These are phyloP conservation scores for Mycena indigotica DNA, from an alignment of 768 basidiomycete species.

Conservation along the genomic window DNA sequence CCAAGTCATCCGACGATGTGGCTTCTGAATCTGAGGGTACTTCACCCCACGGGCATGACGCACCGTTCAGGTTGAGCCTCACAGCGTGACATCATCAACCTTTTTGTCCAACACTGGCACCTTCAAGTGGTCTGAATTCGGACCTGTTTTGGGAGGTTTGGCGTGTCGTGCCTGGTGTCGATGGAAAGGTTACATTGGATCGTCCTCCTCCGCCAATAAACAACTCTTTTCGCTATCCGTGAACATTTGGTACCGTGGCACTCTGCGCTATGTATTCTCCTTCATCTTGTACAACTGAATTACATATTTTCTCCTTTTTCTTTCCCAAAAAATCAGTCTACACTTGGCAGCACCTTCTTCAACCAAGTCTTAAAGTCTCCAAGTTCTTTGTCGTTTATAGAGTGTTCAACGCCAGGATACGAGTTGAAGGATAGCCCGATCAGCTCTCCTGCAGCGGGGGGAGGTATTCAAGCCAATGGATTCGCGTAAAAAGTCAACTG, in stretches of 20 bases:
- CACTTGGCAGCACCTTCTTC: slow-evolving; percentile 51
- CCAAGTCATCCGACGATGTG: too few relatives aligned
- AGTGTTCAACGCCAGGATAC: slow-evolving; percentile 72
- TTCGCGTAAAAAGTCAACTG: slow-evolving; percentile 53
- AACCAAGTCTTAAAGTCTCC: slow-evolving; percentile 74
- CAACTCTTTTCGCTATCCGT: background rate
- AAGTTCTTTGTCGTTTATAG: slow-evolving; percentile 64
- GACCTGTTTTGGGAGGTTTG: background rate
- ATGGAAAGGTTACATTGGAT: background rate
- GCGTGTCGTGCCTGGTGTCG: background rate
- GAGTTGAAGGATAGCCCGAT: slow-evolving; percentile 68
- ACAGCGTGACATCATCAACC: too few relatives aligned
- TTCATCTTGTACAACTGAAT: background rate
- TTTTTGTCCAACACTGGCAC: too few relatives aligned
- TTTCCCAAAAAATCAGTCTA: background rate
- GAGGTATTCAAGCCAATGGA: slow-evolving; percentile 10
- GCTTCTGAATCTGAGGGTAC: too few relatives aligned
- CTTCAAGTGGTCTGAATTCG: too few relatives aligned
- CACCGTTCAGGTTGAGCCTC: too few relatives aligned
- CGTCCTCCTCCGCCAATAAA: background rate
- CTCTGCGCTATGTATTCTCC: background rate
- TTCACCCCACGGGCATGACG: too few relatives aligned
- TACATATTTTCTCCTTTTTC: background rate
- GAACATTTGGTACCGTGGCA: background rate
- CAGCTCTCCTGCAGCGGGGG: slow-evolving; percentile 38